A percentile compares a stretch with the other conserved stretches of the same genome.
Conservation (phyloP, 441 rosid genomes). For the Populus hybrid region DNA sequence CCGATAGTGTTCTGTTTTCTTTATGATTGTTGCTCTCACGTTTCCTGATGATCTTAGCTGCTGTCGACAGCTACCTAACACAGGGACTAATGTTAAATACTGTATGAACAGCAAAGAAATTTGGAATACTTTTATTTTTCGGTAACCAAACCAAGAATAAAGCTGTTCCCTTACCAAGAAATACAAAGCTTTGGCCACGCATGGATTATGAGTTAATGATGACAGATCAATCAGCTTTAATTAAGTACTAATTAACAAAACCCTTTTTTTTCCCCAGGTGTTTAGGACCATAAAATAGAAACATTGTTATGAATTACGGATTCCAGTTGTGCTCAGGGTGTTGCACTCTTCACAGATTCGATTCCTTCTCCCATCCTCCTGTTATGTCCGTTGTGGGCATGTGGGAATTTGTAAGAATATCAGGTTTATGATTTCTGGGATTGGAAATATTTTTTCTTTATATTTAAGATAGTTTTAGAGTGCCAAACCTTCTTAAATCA, state of each 20-base stretch:
- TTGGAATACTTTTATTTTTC: constrained; percentile 8
- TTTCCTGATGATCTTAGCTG: constrained; percentile 18
- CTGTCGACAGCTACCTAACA: constrained; percentile 2
- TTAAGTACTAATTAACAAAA: neutral
- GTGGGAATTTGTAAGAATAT: neutral
- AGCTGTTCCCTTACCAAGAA: neutral
- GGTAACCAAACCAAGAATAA: constrained; percentile 23
- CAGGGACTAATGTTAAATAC: neutral
- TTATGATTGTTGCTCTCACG: constrained; percentile 17
- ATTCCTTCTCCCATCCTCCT: neutral
- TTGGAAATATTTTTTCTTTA: too few species aligned
- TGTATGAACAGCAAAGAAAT: neutral
- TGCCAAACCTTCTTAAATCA: too few species aligned
- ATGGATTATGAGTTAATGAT: constrained; percentile 24
- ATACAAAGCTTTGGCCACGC: neutral
- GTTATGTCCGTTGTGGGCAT: neutral
- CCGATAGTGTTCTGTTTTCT: constrained; percentile 26
- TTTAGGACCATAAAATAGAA: neutral
- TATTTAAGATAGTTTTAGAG: too few species aligned
- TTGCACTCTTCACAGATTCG: neutral
- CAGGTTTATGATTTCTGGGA: too few species aligned
- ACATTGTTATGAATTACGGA: neutral
- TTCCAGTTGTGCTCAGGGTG: neutral
- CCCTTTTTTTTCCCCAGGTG: neutral
- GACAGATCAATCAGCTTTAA: constrained; percentile 14